phyloP scores from a whole-genome alignment of 1,284 basidiomycete genomes.

The Takashimella tepidaria region DNA sequence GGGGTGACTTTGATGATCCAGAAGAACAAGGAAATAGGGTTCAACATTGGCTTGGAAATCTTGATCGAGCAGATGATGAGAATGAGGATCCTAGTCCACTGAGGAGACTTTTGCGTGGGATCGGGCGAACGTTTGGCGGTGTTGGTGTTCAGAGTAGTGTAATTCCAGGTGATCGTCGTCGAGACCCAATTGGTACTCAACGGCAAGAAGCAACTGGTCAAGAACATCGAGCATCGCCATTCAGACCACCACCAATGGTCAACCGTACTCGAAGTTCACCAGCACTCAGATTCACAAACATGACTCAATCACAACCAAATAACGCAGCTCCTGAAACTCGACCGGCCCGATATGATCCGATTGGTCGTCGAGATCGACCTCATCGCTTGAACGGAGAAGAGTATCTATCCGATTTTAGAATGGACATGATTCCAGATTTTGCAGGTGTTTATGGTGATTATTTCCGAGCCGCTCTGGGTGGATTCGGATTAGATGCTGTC shows the following conservation, averaged over 20 bases:
- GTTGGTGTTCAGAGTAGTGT: too few relatives aligned
- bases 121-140: not conserved
- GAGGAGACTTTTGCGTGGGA: not conserved
- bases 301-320: not conserved
- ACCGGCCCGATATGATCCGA: slow-evolving; percentile 3
- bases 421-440: not conserved
- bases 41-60: not conserved
- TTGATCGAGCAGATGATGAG: not conserved
- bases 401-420: not conserved
- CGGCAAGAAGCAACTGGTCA: not conserved
- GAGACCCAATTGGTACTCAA: not conserved
- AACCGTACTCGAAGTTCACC: not conserved
- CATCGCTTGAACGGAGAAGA: not conserved
- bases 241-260: not conserved
- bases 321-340: not conserved
- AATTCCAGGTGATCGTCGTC: too few relatives aligned
- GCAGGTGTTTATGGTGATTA: too few relatives aligned
- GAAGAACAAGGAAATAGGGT: not conserved
- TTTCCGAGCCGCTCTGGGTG: not conserved
- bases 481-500: not conserved
- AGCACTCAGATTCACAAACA: not conserved
- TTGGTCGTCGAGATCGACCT: not conserved
- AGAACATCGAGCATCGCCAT: not conserved
- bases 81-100: not conserved
- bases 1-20: not conserved